A percentile compares a stretch with the other conserved stretches of the same genome.
These are phyloP conservation scores for Leccinum pachyderme DNA, from an alignment of 1,284 basidiomycete species.

Conservation along the genomic window DNA sequence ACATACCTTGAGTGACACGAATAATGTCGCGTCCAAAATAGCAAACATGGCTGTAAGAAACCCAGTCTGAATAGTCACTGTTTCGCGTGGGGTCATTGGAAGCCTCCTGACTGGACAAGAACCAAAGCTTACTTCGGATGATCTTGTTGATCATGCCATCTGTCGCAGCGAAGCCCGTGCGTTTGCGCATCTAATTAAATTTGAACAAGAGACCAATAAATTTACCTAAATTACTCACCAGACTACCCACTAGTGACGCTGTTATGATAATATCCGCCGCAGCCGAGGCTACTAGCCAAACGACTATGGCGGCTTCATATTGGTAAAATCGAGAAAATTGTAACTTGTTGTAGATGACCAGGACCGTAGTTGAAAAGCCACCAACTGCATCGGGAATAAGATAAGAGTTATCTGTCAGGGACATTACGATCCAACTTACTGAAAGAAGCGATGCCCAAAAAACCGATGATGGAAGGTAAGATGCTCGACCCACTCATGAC, in stretches of 20 bases:
- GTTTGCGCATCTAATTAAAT: neutral
- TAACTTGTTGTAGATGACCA: conserved; percentile 18
- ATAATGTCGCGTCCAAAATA: neutral
- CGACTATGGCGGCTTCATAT: conserved; percentile 29
- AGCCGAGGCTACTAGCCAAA: neutral
- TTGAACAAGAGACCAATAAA: neutral
- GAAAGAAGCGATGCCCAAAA: conserved; percentile 40
- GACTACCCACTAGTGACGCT: neutral
- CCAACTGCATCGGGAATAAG: conserved; percentile 34
- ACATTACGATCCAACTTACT: conserved; percentile 28
- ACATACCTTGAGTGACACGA: neutral
- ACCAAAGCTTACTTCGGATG: neutral
- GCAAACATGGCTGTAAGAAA: neutral
- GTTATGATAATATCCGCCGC: neutral
- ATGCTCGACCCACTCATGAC: conserved; percentile 41
- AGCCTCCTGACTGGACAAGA: neutral
- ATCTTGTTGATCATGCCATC: neutral
- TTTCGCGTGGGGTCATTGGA: neutral
- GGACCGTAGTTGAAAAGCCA: conserved; percentile 43
- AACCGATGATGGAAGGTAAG: conserved; percentile 37
- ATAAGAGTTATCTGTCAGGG: neutral
- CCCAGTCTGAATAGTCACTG: neutral
- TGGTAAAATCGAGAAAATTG: conserved; percentile 6
- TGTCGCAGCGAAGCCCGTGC: neutral
- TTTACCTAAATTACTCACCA: neutral